Evolutionary conservation across 495 filamentous ascomycete genomes (phyloP), one percentile per base, ranked within the genome.

Genomic region (Oleoguttula mirabilis): DNA sequence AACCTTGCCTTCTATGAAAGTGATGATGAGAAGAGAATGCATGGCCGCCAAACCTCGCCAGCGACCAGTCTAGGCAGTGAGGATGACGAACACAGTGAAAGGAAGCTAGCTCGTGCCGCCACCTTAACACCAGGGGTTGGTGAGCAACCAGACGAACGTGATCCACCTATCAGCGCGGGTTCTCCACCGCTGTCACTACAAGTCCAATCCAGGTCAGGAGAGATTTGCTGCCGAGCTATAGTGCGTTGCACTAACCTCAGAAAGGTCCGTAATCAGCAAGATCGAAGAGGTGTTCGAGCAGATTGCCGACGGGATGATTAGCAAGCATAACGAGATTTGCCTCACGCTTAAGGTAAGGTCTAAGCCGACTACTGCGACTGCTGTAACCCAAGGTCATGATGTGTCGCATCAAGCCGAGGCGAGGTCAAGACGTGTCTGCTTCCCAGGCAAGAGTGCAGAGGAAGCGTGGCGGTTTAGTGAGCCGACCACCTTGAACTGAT

Each of bases 381-480:
- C n/a, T n/a, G n/a, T n/a, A n/a, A n/a, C n/a, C n/a, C n/a, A n/a
- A n/a, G n/a, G n/a, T n/a, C n/a, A n/a, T n/a, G n/a, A n/a, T n/a
- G n/a, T n/a, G n/a, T n/a, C n/a, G n/a, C n/a, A n/a, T n/a, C n/a
- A n/a, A 16, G 11, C 12, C 2, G 41, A 44, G 1, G 20, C 14
- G 7, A 46, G 25, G 21, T 11, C 19, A 12, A 39, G 35, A 50
- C 23, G 36, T 3, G 61, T 69, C 41, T 65, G 53, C 0, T 84
- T 77, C 62, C 79, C 79, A 11, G 79, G 75, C 7, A 71, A 57
- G 39, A 70, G 65, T 20, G 55, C 61, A 3, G 56, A 71, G 37
- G 79, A 82, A 58, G 75, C 78, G 3, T 76, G 74, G 75, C 73
- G 67, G 52, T 84, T 82, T 47, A 71, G 79, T 82, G 67, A 28